Percentiles rank a stretch among this genome's conserved stretches.
Evolutionary conservation across 495 filamentous ascomycete species (phyloP).

Genomic region (Podospora appendiculata): DNA sequence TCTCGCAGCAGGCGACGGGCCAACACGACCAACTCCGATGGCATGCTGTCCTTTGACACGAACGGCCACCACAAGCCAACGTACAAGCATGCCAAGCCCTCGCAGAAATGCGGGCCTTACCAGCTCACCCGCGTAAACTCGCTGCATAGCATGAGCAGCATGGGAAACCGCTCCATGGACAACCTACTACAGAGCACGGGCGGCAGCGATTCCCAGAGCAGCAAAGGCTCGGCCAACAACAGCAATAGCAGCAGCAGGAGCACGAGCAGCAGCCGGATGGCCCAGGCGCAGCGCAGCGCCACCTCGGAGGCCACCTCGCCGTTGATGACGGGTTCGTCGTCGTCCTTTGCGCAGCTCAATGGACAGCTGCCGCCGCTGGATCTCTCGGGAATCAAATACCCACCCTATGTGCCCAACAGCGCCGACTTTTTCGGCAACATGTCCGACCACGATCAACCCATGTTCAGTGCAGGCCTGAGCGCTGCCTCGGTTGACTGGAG

Average conservation of each 20-base stretch:
- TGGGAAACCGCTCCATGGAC: slow-evolving; percentile 63
- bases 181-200: slow-evolving; percentile 41
- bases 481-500: slow-evolving; percentile 68
- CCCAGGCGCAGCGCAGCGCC: slow-evolving; percentile 28
- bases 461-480: slow-evolving; percentile 57
- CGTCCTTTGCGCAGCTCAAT: slow-evolving; percentile 51
- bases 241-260: slow-evolving; percentile 11
- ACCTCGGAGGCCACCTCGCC: slow-evolving; percentile 66
- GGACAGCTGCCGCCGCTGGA: slow-evolving; percentile 60
- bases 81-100: slow-evolving; percentile 79
- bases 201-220: slow-evolving; percentile 20
- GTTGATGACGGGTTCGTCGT: slow-evolving; percentile 45
- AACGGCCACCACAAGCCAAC: slow-evolving; percentile 93
- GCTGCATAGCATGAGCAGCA: slow-evolving; percentile 49
- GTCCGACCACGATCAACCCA: slow-evolving; percentile 56
- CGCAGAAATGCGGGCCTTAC: slow-evolving; percentile 82
- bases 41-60: slow-evolving; percentile 72
- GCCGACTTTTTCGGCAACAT: slow-evolving; percentile 44
- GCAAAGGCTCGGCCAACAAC: slow-evolving; percentile 29
- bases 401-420: slow-evolving; percentile 45
- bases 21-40: slow-evolving; percentile 76
- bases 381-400: slow-evolving; percentile 44
- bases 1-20: slow-evolving; percentile 55
- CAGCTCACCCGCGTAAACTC: slow-evolving; percentile 67
- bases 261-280: slow-evolving; percentile 19